A percentile compares a stretch with the other conserved stretches of the same genome.
phyloP scores from a whole-genome alignment of 768 basidiomycete species.

The Lactarius trivialis region DNA sequence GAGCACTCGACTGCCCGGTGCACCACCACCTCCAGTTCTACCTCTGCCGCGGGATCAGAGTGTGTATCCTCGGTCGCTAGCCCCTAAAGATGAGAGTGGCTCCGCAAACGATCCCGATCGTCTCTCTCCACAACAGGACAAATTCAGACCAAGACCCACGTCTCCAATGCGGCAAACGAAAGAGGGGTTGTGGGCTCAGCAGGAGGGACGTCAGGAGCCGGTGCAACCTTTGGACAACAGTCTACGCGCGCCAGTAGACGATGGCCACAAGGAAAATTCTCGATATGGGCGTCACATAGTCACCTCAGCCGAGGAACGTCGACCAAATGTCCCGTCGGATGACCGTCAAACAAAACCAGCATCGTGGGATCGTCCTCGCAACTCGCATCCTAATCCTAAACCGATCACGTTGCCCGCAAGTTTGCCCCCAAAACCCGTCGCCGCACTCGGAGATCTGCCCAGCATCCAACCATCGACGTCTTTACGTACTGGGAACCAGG shows the following conservation, averaged over 20 bases:
- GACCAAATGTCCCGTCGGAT: background rate
- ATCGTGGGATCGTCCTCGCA: conserved; percentile 18
- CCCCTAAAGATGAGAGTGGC: background rate
- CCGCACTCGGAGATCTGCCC: conserved; percentile 13
- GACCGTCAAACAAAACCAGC: conserved; percentile 1
- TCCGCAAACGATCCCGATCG: background rate
- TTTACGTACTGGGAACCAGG: conserved; percentile 1
- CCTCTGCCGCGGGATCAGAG: background rate
- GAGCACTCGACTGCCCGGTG: conserved; percentile 16
- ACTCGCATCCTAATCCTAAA: background rate
- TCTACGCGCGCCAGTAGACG: background rate
- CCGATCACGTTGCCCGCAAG: conserved; percentile 13
- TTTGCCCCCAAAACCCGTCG: conserved; percentile 17
- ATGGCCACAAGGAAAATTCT: conserved; percentile 4
- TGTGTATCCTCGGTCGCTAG: background rate
- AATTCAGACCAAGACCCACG: background rate
- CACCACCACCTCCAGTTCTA: conserved; percentile 14
- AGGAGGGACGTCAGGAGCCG: conserved; percentile 2
- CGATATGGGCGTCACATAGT: background rate
- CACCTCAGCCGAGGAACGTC: background rate
- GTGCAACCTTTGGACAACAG: background rate
- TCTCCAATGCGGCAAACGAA: conserved; percentile 2
- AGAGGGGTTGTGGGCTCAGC: background rate
- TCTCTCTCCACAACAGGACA: background rate
- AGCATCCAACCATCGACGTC: conserved; percentile 1